Evolutionary conservation across 169 alveolate genomes (phyloP), one percentile per base, ranked within the genome.

Genomic region (Babesia divergens): DNA sequence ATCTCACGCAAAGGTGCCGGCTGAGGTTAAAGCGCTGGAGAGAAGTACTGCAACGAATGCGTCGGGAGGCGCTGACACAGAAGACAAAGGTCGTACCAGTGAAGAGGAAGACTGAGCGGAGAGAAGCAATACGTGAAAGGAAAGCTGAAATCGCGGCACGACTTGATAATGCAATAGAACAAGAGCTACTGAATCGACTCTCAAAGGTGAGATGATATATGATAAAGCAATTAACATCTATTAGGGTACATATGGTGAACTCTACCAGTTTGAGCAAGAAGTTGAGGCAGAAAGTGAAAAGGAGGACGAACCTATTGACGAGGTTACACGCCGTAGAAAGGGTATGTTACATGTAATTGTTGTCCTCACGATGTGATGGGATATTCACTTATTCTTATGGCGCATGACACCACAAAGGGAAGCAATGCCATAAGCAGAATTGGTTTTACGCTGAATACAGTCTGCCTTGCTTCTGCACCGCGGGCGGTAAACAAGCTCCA

Each of bases 71-170:
- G 43, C 55, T 83, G 52, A 54, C 74, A 53, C 43, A 79, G 79
- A 65, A 81, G 81, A 70, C 56, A 46, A 68, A 52, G 34, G 28
- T 93, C 53, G 97, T 92, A 51, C 98, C 98, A 18, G 93, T 97
- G 38, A 97, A 96, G 77, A 97, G 96, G 89, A 98, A 98, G 86
- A 96, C 99, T 6, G 99, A 97, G 87, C 87, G 98, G 65, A 93
- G 99, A 68, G 99, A 98, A 83, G 91, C 91, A 43, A 91, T 92
- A 14, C 90, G 99, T 65, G 99, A 97, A 84, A 81, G 68, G 62
- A 95, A 96, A 67, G 99, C 99, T 0, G 95, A 92, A 54, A 90
- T 83, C 54, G 99, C 99, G 29, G 99, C 99, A 0, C 90, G 96
- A 64, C 88, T 98, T 43, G 99, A 97, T 70, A 91, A 92, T 74